Evolutionary conservation across 768 basidiomycete genomes (phyloP).

Genomic region (Pleurotus salmoneostramineus): DNA sequence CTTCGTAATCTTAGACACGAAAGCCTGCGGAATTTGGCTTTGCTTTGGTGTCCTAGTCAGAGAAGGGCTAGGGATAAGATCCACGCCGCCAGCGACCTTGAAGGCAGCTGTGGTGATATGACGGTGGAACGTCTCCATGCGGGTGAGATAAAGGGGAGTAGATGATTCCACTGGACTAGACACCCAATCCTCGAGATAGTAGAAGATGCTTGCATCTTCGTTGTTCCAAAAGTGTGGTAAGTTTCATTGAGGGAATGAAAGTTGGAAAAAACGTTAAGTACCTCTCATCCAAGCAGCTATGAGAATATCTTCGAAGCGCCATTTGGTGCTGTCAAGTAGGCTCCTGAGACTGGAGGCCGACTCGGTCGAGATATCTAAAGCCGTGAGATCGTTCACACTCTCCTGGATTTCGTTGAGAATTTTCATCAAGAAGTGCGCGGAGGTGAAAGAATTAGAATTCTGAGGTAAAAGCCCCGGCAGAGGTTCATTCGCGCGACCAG

Average conservation of each 20-base stretch:
- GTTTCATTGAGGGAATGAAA: neutral
- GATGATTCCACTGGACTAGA: constrained; percentile 57
- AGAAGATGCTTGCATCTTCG: constrained; percentile 72
- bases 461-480: constrained; percentile 57
- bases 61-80: constrained; percentile 39
- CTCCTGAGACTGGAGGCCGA: constrained; percentile 61
- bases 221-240: neutral
- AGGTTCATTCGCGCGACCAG: constrained; percentile 31
- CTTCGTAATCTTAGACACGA: constrained; percentile 71
- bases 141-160: constrained; percentile 70
- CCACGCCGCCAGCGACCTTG: constrained; percentile 77
- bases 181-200: constrained; percentile 85
- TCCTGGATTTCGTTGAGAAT: constrained; percentile 86
- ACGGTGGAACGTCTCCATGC: constrained; percentile 78
- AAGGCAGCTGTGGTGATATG: constrained; percentile 73
- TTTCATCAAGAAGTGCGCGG: constrained; percentile 74
- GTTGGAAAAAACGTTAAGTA: constrained; percentile 25
- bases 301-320: constrained; percentile 86
- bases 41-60: constrained; percentile 54
- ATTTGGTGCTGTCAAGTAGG: constrained; percentile 76
- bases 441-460: constrained; percentile 79
- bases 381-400: constrained; percentile 73
- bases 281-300: constrained; percentile 81
- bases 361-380: constrained; percentile 80
- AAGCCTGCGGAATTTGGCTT: constrained; percentile 56